Evolutionary conservation across 2,329 filamentous ascomycete genomes (phyloP).

Genomic region (Claviceps arundinis): DNA sequence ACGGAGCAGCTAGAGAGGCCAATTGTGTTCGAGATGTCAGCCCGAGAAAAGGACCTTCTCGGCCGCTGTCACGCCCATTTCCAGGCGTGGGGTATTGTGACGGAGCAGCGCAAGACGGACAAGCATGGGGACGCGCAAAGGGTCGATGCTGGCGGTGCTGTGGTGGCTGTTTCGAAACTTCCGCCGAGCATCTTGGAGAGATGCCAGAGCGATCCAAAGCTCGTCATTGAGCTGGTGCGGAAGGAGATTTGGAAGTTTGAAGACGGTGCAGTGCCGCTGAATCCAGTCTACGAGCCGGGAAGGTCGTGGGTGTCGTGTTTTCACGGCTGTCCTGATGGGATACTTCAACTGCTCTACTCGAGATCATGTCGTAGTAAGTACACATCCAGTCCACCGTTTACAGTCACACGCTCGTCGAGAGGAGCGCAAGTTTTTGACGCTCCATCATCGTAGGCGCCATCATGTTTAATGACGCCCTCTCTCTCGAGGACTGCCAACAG

Average conservation of each 20-base stretch:
- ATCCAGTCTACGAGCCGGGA: constrained; percentile 3
- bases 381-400: too few species aligned
- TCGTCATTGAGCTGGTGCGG: constrained; percentile 63
- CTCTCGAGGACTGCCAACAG: constrained; percentile 39
- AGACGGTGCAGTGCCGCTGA: constrained; percentile 23
- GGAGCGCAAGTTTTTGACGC: background rate
- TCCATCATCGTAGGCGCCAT: constrained; percentile 40
- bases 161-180: constrained; percentile 36
- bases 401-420: too few species aligned
- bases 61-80: constrained; percentile 42
- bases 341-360: constrained; percentile 66
- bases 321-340: constrained; percentile 56
- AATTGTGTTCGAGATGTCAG: constrained; percentile 51
- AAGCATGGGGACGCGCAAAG: constrained; percentile 20
- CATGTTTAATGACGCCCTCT: constrained; percentile 71
- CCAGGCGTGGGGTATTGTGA: constrained; percentile 55
- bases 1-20: constrained; percentile 34
- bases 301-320: constrained; percentile 48
- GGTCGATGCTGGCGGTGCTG: background rate
- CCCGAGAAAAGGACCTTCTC: constrained; percentile 48
- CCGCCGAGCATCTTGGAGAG: constrained; percentile 64
- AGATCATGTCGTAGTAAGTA: constrained; percentile 55
- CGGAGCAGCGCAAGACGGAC: constrained; percentile 36
- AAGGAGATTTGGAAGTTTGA: constrained; percentile 57
- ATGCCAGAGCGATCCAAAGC: constrained; percentile 55